Base-by-base conservation (phyloP, 1,284 basidiomycete species). In the Irpex sp. region DNA sequence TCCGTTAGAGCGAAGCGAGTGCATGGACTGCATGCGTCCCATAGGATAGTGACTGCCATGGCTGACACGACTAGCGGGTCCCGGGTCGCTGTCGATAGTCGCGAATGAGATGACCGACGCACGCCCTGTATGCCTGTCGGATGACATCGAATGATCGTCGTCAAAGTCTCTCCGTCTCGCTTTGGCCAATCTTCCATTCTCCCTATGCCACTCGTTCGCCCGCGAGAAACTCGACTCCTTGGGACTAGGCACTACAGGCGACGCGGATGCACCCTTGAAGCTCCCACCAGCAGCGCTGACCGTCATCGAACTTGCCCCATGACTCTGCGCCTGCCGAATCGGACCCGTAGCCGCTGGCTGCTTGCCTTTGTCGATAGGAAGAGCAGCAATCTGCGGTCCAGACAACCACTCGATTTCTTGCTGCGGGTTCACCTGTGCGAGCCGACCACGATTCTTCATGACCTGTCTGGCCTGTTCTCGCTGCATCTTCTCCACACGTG, bases 401-500 rank as follows among this genome's bases (percentile, higher is more conserved):
- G 43, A 43, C 31, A 57, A 17, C 63, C 63, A 90, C 70, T 89
- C 85, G 58, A 88, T 60, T 46, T 57, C 50, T 36, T 56, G 75
- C 66, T 87, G 83, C 60, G 82, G 75, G 60, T 79, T 78, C 35
- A 80, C 81, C 67, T 87, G 83, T 69, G 85, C 85, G 69, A 88
- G 78, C 71, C 94, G 81, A 68, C 88, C 85, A 63, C 85, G 88
- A 71, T 94, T 92, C 80, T 98, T 98, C 88, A 98, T 92, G 74
- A 98, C 97, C 46, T 95, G 95, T 59, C 97, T 86, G 5, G 97
- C 94, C 70, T 97, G 90, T 70, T 98, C 96, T 69, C 80, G 84
- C 68, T 88, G 85, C 70, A 77, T 85, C 73, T 88, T 87, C 74
- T 90, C 86, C 35, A 86, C 88, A 55, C 93, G 84, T 63, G 89